Evolutionary conservation across 1,284 basidiomycete species (phyloP), one percentile per base, ranked within the genome.

Genomic region (Cryptococcus jaspeensis): DNA sequence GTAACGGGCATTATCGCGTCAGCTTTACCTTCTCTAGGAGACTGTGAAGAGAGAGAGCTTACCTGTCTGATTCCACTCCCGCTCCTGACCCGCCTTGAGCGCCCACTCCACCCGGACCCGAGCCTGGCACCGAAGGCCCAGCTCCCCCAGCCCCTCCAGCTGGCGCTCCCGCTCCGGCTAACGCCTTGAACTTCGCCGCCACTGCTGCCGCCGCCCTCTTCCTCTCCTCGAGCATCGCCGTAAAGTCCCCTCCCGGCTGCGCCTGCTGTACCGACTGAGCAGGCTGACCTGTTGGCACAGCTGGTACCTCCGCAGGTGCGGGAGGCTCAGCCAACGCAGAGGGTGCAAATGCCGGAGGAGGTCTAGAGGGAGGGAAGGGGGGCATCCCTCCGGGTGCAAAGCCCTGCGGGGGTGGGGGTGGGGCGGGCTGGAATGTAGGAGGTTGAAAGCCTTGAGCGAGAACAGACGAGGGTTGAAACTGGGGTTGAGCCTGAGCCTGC

Each of bases 171-270:
- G 38, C 55, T 43, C 48, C 50, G 23, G 60, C 58, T 8, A 73
- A 55, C 25, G 52, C 56, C n/a, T 56, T 59, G 43, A 71, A 67
- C 53, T 72, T 71, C 28, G 72, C 73, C 8, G 90, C 89, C 47
- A 93, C 88, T 28, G 87, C 88, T 32, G 87, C 88, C 0, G 90
- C 90, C 12, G 87, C 86, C 60, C 87, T 86, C 23, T 83, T 84
- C 65, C 83, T 87, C 42, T 79, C 80, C 52, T 81, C 79, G 0
- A 84, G 57, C 48, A 64, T 50, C 35, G 61, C 64, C 5, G 61
- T 56, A 50, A 67, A 69, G 16, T 69, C 64, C 13, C 56, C 28
- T 5, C 28, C 9, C 9, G 28, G 28, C 28, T 32, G 28, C 9
- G n/a, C 51, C 16, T 50, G 36, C 13, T 58, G 52, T 18, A 52